Conservation (phyloP, 495 filamentous ascomycete species). For the Staphylotrichum tortipilum region DNA sequence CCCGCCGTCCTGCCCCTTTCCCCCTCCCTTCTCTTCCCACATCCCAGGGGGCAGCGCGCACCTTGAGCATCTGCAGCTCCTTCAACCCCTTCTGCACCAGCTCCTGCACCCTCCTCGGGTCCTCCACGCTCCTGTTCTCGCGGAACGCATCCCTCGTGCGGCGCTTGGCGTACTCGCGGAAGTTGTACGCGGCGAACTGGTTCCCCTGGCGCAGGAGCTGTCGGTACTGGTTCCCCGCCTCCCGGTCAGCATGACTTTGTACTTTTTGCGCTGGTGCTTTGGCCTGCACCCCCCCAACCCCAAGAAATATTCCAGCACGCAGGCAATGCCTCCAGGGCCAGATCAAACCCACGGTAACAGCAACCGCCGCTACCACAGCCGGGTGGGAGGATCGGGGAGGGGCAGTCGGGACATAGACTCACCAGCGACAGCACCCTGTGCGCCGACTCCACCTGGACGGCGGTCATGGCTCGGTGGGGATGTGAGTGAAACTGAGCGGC, state of each 20-base stretch:
- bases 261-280: no score
- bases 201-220: slow-evolving; percentile 78
- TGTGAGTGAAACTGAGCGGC: background rate
- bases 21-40: no score
- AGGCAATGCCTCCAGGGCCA: no score
- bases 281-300: no score
- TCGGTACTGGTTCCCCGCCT: no score
- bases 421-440: slow-evolving; percentile 67
- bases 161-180: slow-evolving; percentile 89
- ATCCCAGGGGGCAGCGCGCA: no score
- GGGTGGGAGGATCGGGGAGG: background rate
- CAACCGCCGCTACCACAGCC: no score
- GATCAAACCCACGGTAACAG: no score
- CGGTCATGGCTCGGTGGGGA: slow-evolving; percentile 29
- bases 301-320: no score
- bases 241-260: no score
- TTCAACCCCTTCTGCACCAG: slow-evolving; percentile 81
- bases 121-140: slow-evolving; percentile 62
- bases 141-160: slow-evolving; percentile 83
- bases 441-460: slow-evolving; percentile 48
- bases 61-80: slow-evolving; percentile 87
- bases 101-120: slow-evolving; percentile 69
- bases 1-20: no score
- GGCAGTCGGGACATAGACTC: slow-evolving; percentile 22
- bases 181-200: slow-evolving; percentile 92